Evolutionary conservation across 768 basidiomycete genomes (phyloP).

Genomic region (Suillus placidus): DNA sequence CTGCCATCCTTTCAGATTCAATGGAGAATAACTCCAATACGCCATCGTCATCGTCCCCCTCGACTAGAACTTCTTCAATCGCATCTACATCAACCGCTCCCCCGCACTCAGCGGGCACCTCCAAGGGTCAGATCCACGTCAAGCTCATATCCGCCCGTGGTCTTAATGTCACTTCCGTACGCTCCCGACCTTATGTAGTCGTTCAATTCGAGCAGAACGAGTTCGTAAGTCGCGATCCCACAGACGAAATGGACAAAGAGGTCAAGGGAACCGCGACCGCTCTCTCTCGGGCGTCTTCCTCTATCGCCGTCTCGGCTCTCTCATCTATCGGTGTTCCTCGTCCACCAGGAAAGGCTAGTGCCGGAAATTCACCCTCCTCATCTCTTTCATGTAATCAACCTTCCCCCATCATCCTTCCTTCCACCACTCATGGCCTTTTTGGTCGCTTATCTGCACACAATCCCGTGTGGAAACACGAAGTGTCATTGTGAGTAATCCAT

Average conservation of each 20-base stretch:
- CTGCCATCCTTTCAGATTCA: conserved; percentile 31
- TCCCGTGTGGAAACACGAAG: conserved; percentile 99
- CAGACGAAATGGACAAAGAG: conserved; percentile 83
- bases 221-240: conserved; percentile 91
- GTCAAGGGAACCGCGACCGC: conserved; percentile 77
- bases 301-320: conserved; percentile 66
- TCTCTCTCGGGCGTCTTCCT: conserved; percentile 59
- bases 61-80: conserved; percentile 35
- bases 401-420: conserved; percentile 27
- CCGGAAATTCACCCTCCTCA: conserved; percentile 47
- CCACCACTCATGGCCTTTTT: conserved; percentile 52
- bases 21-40: conserved; percentile 41
- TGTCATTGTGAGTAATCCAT: conserved; percentile 80
- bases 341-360: conserved; percentile 44
- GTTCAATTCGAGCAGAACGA: conserved; percentile 99
- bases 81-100: conserved; percentile 21
- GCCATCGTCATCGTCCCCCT: conserved; percentile 45
- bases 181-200: conserved; percentile 87
- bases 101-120: conserved; percentile 37
- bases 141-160: conserved; percentile 92
- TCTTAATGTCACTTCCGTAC: conserved; percentile 68
- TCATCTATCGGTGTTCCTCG: conserved; percentile 60
- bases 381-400: conserved; percentile 40
- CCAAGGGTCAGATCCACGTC: conserved; percentile 85
- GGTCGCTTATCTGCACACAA: conserved; percentile 75